These are phyloP conservation scores for Hericium coralloides DNA, from an alignment of 768 basidiomycete species.

Conservation along the genomic window DNA sequence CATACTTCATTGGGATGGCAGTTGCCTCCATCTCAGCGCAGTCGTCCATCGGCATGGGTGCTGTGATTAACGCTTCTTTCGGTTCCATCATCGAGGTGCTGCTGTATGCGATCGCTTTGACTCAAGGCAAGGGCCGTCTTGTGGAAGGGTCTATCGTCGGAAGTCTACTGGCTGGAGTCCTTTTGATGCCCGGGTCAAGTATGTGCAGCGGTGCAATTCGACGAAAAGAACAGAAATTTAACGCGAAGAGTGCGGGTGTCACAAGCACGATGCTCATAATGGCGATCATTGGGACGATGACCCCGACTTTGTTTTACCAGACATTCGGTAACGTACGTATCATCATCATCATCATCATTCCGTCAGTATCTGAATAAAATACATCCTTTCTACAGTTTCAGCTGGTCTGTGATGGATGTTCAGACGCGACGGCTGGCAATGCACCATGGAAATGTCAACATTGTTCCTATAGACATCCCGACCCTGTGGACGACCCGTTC, in stretches of 20 bases:
- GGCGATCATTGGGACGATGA: conserved; percentile 95
- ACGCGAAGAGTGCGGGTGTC: conserved; percentile 97
- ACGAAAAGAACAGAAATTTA: conserved; percentile 95
- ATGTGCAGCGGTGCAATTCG: conserved; percentile 89
- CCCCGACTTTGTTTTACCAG: conserved; percentile 96
- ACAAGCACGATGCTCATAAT: conserved; percentile 99
- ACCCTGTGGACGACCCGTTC: conserved; percentile 90
- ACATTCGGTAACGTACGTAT: conserved; percentile 88
- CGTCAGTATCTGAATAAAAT: neutral
- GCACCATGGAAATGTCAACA: conserved; percentile 80
- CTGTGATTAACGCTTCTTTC: conserved; percentile 98
- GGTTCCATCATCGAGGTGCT: conserved; percentile 98
- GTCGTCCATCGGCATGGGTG: conserved; percentile 97
- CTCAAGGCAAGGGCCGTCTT: conserved; percentile 84
- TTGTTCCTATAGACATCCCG: conserved; percentile 92
- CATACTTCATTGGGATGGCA: conserved; percentile 99
- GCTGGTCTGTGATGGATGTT: conserved; percentile 78
- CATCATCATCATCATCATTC: conserved; percentile 1
- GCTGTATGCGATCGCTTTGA: conserved; percentile 83
- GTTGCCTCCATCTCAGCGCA: conserved; percentile 99
- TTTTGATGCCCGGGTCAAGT: conserved; percentile 94
- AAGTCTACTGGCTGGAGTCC: conserved; percentile 86
- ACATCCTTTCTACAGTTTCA: conserved; percentile 55
- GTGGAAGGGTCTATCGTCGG: conserved; percentile 98
- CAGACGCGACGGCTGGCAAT: conserved; percentile 25